Conservation (phyloP, 345 rosid species). For the Heritiera fomes region DNA sequence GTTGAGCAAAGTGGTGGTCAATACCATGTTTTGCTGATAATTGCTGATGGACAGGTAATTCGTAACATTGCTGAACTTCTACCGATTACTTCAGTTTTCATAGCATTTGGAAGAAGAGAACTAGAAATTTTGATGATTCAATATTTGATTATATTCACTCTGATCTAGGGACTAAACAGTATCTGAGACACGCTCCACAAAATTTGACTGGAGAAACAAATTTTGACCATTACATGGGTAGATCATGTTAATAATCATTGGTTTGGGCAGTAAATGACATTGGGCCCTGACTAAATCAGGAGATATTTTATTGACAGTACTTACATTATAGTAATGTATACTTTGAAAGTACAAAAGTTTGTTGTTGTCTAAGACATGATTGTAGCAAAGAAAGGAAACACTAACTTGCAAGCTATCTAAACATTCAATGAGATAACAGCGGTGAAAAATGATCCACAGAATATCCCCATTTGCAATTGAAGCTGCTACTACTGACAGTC, state of each 20-base stretch:
- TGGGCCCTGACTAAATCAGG: background rate
- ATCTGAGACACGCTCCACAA: background rate
- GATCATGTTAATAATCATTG: slow-evolving; percentile 1
- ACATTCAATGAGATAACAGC: background rate
- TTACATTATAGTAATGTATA: background rate
- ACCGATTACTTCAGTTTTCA: slow-evolving; percentile 26
- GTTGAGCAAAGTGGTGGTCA: slow-evolving; percentile 92
- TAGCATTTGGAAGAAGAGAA: slow-evolving; percentile 12
- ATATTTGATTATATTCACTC: background rate
- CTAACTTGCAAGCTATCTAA: background rate
- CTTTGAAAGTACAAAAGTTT: background rate
- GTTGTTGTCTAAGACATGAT: background rate
- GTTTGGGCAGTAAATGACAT: background rate
- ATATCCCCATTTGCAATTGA: background rate
- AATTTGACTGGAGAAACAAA: background rate
- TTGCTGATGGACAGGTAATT: slow-evolving; percentile 92
- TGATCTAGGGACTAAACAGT: background rate
- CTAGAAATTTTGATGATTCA: background rate
- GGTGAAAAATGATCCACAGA: background rate
- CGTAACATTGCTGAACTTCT: background rate
- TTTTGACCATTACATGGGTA: background rate
- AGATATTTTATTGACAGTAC: background rate
- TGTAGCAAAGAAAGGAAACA: background rate
- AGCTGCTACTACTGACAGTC: background rate
- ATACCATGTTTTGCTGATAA: slow-evolving; percentile 85